phyloP scores from a whole-genome alignment of 495 filamentous ascomycete genomes.

The Aspergillus diversus region DNA sequence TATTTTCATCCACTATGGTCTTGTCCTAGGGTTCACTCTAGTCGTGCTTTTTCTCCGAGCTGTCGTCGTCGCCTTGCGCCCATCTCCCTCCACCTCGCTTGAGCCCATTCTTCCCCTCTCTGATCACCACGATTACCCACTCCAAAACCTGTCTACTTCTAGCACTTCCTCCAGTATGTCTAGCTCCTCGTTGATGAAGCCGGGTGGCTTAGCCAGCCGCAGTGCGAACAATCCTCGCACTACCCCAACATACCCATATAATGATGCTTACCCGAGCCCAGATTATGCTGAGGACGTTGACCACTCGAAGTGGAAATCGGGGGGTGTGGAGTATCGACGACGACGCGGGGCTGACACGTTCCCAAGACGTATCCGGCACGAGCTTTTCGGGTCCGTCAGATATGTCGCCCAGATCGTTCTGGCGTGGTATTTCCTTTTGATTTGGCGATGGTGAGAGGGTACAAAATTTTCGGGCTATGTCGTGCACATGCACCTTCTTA shows the following conservation, averaged over 20 bases:
- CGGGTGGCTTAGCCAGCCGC: conserved; percentile 40
- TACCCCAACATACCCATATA: conserved; percentile 28
- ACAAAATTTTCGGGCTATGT: background rate
- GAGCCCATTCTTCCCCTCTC: conserved; percentile 42
- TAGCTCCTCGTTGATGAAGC: conserved; percentile 39
- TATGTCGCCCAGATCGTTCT: conserved; percentile 50
- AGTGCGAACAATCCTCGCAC: conserved; percentile 30
- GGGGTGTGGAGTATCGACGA: conserved; percentile 13
- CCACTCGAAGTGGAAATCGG: conserved; percentile 28
- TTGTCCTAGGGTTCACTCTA: conserved; percentile 63
- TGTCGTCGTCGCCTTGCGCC: conserved; percentile 47
- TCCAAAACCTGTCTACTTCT: conserved; percentile 22
- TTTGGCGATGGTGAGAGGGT: conserved; percentile 50
- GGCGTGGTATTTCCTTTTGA: conserved; percentile 54
- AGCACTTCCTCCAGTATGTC: conserved; percentile 41
- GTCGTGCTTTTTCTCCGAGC: conserved; percentile 63
- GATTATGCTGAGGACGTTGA: conserved; percentile 29
- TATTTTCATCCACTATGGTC: conserved; percentile 78
- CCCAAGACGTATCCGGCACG: conserved; percentile 24
- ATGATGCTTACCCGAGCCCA: conserved; percentile 33
- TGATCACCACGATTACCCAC: conserved; percentile 29
- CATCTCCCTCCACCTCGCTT: conserved; percentile 19
- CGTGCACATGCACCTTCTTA: background rate
- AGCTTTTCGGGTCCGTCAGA: conserved; percentile 36
- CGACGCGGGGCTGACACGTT: conserved; percentile 20